phyloP scores from a whole-genome alignment of 495 filamentous ascomycete genomes.

The Daldinia grandis region DNA sequence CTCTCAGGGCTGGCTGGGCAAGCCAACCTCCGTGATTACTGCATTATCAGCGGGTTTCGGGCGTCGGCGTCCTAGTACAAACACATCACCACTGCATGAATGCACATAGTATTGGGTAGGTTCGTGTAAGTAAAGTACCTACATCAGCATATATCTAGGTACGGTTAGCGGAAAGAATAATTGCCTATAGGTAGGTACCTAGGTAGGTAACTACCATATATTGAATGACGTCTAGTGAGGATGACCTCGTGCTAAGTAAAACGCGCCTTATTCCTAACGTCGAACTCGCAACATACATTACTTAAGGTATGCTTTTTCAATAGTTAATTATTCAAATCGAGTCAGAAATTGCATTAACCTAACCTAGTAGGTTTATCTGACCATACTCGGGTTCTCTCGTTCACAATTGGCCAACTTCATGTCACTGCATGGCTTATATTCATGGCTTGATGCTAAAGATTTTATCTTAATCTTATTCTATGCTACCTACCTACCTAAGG shows the following conservation, averaged over 20 bases:
- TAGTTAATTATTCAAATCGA: background rate
- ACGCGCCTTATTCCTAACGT: background rate
- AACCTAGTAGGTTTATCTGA: background rate
- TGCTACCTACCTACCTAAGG: too few species aligned
- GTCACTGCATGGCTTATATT: background rate
- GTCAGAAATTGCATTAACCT: background rate
- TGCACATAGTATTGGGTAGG: background rate
- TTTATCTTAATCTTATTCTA: background rate
- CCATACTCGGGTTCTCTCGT: background rate
- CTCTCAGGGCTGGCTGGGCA: background rate
- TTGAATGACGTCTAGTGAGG: background rate
- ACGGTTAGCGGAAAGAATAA: background rate
- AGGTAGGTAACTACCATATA: too few species aligned
- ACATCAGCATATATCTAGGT: background rate
- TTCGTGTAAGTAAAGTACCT: background rate
- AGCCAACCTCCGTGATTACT: slow-evolving; percentile 26
- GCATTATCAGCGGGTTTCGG: background rate
- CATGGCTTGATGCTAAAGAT: background rate
- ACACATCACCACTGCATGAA: background rate
- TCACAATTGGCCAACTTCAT: slow-evolving; percentile 1
- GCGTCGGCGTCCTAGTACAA: background rate
- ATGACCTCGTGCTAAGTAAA: background rate
- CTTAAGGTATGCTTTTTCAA: background rate
- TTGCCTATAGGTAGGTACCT: too few species aligned
- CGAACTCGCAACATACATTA: background rate